Base-by-base conservation (phyloP, 2,329 filamentous ascomycete species). In the Ophiosphaerella herpotricha region DNA sequence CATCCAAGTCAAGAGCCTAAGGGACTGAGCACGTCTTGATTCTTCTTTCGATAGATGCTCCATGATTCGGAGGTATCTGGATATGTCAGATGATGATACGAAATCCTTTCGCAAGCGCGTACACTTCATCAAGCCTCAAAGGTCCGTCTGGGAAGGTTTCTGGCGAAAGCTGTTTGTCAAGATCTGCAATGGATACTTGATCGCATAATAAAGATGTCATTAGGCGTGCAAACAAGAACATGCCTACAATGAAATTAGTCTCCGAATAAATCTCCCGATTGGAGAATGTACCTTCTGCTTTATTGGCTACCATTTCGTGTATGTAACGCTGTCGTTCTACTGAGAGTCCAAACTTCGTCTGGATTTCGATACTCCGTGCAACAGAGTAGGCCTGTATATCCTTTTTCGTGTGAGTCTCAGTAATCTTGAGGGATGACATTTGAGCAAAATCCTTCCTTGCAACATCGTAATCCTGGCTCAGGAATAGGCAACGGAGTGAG, bases 1-100 rank as follows among this genome's bases (percentile, higher is more conserved):
- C 11, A 79, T 61, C 74, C 74, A 78, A 2, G 70, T 67, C 2
- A 79, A 60, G 13, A 79, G 60, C 56, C 34, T 57, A 26, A n/a
- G 33, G 31, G 37, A 31, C 14, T 12, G 46, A 24, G 7, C 12
- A 35, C 41, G 38, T 23, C 26, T 29, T 23, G 38, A 29, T 23
- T 29, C 41, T 32, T 9, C 39, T 16, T 21, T 18, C 18, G 34
- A 61, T 60, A 32, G 43, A 42, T 24, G 38, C 16, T 29, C 11
- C 48, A 60, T 41, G 13, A 61, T 63, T 31, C 55, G 39, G 11
- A 33, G 33, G 21, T 61, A 63, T 5, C 60, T 63, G 24, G 3
- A n/a, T 11, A 12, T 12, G 38, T 40, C 24, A 40, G 38, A 3
- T 5, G 8, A 23, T n/a, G 38, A 13, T 31, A 24, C 16, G 2